phyloP scores from a whole-genome alignment of 176 grass and related monocot species.

The Aechmea fasciata region DNA sequence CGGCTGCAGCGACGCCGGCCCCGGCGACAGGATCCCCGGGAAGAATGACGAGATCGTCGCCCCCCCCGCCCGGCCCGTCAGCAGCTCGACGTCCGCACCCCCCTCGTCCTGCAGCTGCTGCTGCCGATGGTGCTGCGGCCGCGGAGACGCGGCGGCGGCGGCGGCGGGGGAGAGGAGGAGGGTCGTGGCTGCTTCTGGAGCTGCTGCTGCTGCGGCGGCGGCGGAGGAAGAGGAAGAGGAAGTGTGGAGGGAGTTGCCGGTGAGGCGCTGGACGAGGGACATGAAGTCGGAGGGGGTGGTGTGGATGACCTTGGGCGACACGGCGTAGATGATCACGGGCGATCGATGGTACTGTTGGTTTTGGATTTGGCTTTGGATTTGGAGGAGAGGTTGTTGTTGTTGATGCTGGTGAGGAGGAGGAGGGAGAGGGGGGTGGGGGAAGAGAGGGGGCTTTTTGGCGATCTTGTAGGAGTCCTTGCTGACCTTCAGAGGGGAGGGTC shows the following conservation, averaged over 20 bases:
- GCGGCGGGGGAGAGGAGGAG: conserved; percentile 72
- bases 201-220: conserved; percentile 3
- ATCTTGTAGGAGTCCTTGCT: conserved; percentile 71
- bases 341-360: not conserved
- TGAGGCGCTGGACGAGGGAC: conserved; percentile 80
- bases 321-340: conserved; percentile 94
- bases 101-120: not conserved
- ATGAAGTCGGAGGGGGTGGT: conserved; percentile 80
- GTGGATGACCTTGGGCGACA: conserved; percentile 90
- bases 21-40: conserved; percentile 59
- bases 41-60: not conserved
- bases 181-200: conserved; percentile 32
- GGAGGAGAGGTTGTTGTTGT: not conserved
- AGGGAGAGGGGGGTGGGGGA: not conserved
- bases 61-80: not conserved
- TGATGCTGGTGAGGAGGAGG: not conserved
- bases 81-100: no score
- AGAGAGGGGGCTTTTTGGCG: conserved; percentile 40
- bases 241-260: conserved; percentile 31
- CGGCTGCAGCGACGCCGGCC: conserved; percentile 49
- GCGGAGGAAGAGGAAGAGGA: not conserved
- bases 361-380: not conserved
- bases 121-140: not conserved
- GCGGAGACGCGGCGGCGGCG: conserved; percentile 13
- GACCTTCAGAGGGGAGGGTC: conserved; percentile 58